phyloP scores from a whole-genome alignment of 2,329 filamentous ascomycete genomes.

The Colletotrichum phormii region DNA sequence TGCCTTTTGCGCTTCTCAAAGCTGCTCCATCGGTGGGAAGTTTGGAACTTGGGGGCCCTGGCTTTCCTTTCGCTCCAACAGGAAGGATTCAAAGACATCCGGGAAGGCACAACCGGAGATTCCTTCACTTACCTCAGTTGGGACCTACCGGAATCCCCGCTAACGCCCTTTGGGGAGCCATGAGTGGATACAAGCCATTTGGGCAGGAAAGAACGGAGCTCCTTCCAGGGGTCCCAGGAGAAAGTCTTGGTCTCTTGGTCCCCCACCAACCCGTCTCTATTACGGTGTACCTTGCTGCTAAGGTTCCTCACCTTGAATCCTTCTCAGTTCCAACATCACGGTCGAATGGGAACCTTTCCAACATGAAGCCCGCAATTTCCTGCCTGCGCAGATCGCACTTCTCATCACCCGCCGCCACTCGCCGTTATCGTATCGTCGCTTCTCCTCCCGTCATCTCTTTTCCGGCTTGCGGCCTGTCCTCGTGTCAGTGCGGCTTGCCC shows the following conservation, averaged over 20 bases:
- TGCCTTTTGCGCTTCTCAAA: background rate
- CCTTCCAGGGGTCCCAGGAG: background rate
- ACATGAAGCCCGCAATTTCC: constrained; percentile 33
- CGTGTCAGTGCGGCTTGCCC: too few species aligned
- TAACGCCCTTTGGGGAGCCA: constrained; percentile 22
- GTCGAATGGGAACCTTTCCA: constrained; percentile 33
- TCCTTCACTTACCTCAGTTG: background rate
- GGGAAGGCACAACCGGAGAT: constrained; percentile 20
- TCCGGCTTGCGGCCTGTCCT: too few species aligned
- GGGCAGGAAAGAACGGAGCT: constrained; percentile 7
- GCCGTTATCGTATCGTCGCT: constrained; percentile 3
- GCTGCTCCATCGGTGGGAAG: background rate
- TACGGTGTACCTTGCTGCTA: background rate
- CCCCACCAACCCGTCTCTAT: constrained; percentile 16
- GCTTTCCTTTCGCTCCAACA: constrained; percentile 2
- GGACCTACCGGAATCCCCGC: constrained; percentile 8
- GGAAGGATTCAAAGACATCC: constrained; percentile 10
- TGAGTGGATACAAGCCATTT: constrained; percentile 15
- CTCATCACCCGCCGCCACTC: constrained; percentile 14
- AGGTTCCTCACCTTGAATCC: background rate
- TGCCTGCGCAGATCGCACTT: constrained; percentile 31
- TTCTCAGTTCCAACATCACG: background rate
- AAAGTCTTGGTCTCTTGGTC: background rate
- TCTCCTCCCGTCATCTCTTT: background rate
- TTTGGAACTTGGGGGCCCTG: background rate